Evolutionary conservation across 2,329 filamentous ascomycete genomes (phyloP).

Genomic region (Boeremia exigua): DNA sequence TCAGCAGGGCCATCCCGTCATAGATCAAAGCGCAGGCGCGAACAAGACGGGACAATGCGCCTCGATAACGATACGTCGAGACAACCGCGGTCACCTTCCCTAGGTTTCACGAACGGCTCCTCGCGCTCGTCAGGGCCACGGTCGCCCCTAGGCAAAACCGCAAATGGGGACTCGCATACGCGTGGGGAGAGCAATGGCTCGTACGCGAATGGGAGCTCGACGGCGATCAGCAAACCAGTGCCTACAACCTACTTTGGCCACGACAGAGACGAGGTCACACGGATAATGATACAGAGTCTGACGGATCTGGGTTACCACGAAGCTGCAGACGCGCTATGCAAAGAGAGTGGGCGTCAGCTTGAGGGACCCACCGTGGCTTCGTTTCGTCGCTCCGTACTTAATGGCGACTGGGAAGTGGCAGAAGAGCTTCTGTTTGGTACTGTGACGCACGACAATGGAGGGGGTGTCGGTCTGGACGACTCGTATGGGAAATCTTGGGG

Average conservation of each 20-base stretch:
- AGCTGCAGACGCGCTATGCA: conserved; percentile 75
- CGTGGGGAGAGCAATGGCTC: conserved; percentile 53
- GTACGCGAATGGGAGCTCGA: conserved; percentile 50
- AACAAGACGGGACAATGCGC: conserved; percentile 51
- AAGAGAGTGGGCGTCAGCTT: conserved; percentile 84
- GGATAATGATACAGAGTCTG: conserved; percentile 89
- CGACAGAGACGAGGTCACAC: conserved; percentile 88
- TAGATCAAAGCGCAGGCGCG: conserved; percentile 52
- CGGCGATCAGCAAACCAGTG: conserved; percentile 37
- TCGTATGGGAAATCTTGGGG: conserved; percentile 43
- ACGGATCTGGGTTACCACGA: conserved; percentile 84
- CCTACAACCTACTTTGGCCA: conserved; percentile 76
- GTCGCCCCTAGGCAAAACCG: conserved; percentile 44
- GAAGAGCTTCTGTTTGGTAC: conserved; percentile 76
- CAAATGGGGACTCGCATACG: conserved; percentile 50
- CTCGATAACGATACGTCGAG: conserved; percentile 52
- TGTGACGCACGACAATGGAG: conserved; percentile 52
- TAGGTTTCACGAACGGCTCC: conserved; percentile 49
- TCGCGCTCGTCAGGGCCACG: conserved; percentile 43
- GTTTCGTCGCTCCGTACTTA: conserved; percentile 80
- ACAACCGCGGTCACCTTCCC: conserved; percentile 42
- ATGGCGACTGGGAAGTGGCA: conserved; percentile 83
- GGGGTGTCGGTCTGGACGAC: conserved; percentile 47
- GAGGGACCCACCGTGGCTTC: conserved; percentile 86
- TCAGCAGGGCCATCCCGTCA: conserved; percentile 44